Conservation (phyloP, 352 stramenopile genomes). For the Pythium graminicola region DNA sequence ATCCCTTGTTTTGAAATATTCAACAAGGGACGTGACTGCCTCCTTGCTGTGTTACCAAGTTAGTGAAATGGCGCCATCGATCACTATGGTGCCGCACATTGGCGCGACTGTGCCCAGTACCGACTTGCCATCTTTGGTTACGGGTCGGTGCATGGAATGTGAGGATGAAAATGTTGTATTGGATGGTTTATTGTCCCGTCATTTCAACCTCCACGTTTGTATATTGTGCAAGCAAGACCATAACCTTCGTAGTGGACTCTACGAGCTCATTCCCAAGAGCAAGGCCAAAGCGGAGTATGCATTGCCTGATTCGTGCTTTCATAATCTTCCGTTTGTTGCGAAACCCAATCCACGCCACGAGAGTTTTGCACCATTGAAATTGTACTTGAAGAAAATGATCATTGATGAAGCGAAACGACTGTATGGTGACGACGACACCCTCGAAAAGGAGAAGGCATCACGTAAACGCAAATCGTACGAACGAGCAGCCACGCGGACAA, state of each 20-base stretch:
- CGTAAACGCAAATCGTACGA: constrained; percentile 43
- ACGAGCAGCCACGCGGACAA: constrained; percentile 43
- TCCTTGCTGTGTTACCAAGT: not conserved
- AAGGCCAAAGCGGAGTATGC: constrained; percentile 48
- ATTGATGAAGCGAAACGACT: constrained; percentile 44
- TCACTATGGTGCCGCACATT: constrained; percentile 3
- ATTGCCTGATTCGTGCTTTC: constrained; percentile 56
- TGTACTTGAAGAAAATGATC: constrained; percentile 53
- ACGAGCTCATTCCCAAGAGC: constrained; percentile 60
- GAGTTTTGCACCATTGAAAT: constrained; percentile 55
- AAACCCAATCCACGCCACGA: constrained; percentile 64
- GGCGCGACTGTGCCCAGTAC: not conserved
- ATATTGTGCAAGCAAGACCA: constrained; percentile 53
- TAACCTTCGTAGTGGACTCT: constrained; percentile 40
- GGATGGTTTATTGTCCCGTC: constrained; percentile 37
- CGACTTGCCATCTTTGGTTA: constrained; percentile 10
- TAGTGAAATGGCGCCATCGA: constrained; percentile 18
- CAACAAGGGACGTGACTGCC: constrained; percentile 10
- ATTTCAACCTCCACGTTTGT: constrained; percentile 58
- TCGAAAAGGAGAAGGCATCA: constrained; percentile 40
- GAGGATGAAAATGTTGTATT: constrained; percentile 36
- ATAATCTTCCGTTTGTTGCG: constrained; percentile 33
- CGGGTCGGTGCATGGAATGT: constrained; percentile 47
- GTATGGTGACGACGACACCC: constrained; percentile 36
- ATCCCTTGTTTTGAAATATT: constrained; percentile 15